Conservation (phyloP, 78 protist genomes). For the Polysphondylium violaceum region DNA sequence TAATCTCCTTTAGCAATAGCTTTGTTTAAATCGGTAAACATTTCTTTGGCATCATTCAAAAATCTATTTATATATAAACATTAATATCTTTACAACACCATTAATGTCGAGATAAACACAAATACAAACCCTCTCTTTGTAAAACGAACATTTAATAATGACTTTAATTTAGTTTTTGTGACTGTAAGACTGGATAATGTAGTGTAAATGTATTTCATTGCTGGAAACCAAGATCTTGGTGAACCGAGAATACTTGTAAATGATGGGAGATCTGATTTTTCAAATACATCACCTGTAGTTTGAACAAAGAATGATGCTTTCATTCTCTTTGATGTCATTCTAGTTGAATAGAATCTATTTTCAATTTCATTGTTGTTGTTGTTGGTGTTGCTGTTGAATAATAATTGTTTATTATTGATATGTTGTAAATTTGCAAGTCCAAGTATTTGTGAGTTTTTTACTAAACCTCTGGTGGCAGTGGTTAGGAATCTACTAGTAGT, state of each 20-base stretch:
- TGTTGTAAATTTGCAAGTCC: too few species aligned
- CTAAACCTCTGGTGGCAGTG: too few species aligned
- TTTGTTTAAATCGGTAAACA: slow-evolving; percentile 19
- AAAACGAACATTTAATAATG: slow-evolving; percentile 1
- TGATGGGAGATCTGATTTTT: neutral
- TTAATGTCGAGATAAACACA: too few species aligned
- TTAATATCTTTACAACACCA: too few species aligned
- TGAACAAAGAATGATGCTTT: slow-evolving; percentile 36
- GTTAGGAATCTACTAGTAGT: too few species aligned
- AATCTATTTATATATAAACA: too few species aligned
- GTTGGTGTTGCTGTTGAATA: too few species aligned
- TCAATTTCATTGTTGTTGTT: too few species aligned
- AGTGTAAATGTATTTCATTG: slow-evolving; percentile 15
- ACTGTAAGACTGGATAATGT: neutral
- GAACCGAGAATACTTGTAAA: neutral
- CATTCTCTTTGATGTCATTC: neutral
- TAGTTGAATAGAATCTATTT: neutral
- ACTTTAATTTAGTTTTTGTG: slow-evolving; percentile 38
- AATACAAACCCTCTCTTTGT: slow-evolving; percentile 20
- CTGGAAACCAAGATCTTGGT: slow-evolving; percentile 26
- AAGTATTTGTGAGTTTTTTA: too few species aligned
- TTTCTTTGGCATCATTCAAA: slow-evolving; percentile 46
- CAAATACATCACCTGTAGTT: slow-evolving; percentile 55
- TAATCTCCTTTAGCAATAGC: slow-evolving; percentile 20
- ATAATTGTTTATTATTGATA: too few species aligned